Percentiles rank a stretch among this genome's conserved stretches.
Conservation (phyloP, 805 yeast species). For the Suhomyces pyralidae region DNA sequence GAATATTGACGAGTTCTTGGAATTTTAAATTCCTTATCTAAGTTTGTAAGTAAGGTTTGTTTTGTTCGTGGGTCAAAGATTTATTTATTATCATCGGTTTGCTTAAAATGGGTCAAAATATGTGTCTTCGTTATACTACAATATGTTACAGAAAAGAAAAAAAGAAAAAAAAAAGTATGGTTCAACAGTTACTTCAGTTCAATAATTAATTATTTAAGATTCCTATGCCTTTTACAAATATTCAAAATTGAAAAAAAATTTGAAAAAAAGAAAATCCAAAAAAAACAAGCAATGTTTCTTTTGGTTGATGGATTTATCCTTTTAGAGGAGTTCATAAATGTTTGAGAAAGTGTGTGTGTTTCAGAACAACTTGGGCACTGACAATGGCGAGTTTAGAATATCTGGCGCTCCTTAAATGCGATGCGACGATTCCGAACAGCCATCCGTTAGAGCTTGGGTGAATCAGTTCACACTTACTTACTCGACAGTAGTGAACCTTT, state of each 20-base stretch:
- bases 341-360: not conserved
- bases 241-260: slow-evolving; percentile 2
- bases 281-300: slow-evolving; percentile 13
- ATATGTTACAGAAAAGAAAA: slow-evolving; percentile 1
- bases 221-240: not conserved
- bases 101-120: not conserved
- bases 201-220: not conserved
- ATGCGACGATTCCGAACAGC: slow-evolving; percentile 8
- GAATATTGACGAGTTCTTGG: slow-evolving; percentile 32
- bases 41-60: slow-evolving; percentile 5
- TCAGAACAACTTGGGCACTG: not conserved
- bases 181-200: slow-evolving; percentile 1
- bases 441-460: not conserved
- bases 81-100: slow-evolving; percentile 7
- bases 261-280: slow-evolving; percentile 8
- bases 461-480: not conserved
- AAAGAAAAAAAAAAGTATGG: not conserved
- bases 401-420: slow-evolving; percentile 10
- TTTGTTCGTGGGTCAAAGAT: slow-evolving; percentile 11
- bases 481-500: not conserved
- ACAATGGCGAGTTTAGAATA: not conserved
- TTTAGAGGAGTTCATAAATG: not conserved
- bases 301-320: not conserved
- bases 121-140: not conserved
- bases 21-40: slow-evolving; percentile 15